These are phyloP conservation scores for Eucalyptus cloeziana DNA, from an alignment of 345 rosid genomes.

Conservation along the genomic window DNA sequence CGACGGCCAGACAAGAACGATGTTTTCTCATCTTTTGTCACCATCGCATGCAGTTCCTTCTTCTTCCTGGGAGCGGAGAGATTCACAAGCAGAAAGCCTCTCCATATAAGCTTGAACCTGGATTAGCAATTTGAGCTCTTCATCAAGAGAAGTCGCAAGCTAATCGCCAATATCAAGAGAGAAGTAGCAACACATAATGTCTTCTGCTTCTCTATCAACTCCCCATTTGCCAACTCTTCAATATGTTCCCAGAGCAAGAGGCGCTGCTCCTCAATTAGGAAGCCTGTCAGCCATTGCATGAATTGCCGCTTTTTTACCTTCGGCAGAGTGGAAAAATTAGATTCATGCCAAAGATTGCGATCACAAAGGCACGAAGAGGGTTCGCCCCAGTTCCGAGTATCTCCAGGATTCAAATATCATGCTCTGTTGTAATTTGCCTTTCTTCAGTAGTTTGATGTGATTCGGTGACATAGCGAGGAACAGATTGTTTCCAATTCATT, in stretches of 20 bases:
- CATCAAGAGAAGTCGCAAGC: neutral
- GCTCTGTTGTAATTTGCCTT: constrained; percentile 25
- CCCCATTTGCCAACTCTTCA: neutral
- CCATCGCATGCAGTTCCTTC: neutral
- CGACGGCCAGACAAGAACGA: neutral
- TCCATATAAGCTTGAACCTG: neutral
- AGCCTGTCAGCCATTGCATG: neutral
- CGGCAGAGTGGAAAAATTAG: constrained; percentile 23
- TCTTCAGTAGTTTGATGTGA: neutral
- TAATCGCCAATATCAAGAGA: neutral
- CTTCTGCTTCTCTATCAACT: neutral
- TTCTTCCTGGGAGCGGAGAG: neutral
- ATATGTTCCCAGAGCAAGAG: neutral
- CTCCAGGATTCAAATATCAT: constrained; percentile 19
- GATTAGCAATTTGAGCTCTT: neutral
- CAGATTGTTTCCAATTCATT: neutral
- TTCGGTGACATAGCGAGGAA: neutral
- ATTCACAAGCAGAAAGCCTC: neutral
- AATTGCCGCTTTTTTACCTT: neutral
- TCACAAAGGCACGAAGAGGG: constrained; percentile 1
- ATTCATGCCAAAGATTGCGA: constrained; percentile 3
- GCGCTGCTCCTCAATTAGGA: neutral
- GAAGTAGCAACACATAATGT: neutral
- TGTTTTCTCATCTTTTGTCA: neutral
- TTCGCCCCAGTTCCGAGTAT: constrained; percentile 1